These are phyloP conservation scores for Elsinoe perseae DNA, from an alignment of 2,329 filamentous ascomycete species.

Conservation along the genomic window DNA sequence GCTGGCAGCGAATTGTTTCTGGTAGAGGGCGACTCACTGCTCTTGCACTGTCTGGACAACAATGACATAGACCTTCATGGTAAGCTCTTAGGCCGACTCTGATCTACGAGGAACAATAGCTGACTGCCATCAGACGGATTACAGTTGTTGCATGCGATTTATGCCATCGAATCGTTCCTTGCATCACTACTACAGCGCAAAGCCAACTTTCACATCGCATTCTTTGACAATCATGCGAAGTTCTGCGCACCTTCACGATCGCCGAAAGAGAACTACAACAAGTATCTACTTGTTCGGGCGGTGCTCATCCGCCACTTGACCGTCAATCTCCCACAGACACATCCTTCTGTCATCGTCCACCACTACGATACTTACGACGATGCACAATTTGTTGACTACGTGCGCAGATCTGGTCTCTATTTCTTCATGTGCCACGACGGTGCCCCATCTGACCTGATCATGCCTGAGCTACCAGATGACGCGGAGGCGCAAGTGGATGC, in stretches of 20 bases:
- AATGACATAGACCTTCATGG: conserved; percentile 54
- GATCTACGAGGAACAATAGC: conserved; percentile 29
- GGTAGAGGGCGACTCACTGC: conserved; percentile 65
- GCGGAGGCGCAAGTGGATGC: too few species aligned
- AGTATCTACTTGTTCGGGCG: conserved; percentile 55
- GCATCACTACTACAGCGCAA: conserved; percentile 52
- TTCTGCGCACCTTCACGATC: conserved; percentile 48
- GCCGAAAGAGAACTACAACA: conserved; percentile 32
- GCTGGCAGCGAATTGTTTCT: conserved; percentile 65
- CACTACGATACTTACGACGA: conserved; percentile 6
- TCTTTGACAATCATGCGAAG: conserved; percentile 53
- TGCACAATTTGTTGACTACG: conserved; percentile 48
- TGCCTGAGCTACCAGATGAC: conserved; percentile 3
- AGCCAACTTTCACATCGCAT: conserved; percentile 64
- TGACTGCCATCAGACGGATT: conserved; percentile 45
- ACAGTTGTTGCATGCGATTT: conserved; percentile 63
- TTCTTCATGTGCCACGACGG: conserved; percentile 66
- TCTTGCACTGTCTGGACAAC: conserved; percentile 56
- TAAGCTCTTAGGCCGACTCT: not conserved
- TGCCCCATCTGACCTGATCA: conserved; percentile 22
- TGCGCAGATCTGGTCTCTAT: conserved; percentile 49
- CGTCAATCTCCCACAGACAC: conserved; percentile 33
- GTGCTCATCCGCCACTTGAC: conserved; percentile 58
- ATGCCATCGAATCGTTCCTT: conserved; percentile 60
- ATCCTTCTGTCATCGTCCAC: conserved; percentile 33